Conservation (phyloP, 768 basidiomycete species). For the Xerocomellus chrysenteron region DNA sequence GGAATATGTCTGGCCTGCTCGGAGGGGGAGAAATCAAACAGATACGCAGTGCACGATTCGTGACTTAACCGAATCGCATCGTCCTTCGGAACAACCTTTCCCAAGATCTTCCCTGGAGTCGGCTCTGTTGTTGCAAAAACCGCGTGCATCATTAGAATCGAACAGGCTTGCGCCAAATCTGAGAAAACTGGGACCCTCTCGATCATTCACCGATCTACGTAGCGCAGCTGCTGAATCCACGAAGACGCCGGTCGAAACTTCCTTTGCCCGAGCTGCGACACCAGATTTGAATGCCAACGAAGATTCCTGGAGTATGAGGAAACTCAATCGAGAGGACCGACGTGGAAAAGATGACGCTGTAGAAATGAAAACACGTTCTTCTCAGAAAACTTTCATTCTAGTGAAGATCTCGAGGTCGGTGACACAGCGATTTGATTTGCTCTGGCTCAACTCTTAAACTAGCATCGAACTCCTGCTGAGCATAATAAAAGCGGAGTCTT, state of each 20-base stretch:
- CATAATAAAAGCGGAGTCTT: conserved; percentile 80
- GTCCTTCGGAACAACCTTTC: conserved; percentile 17
- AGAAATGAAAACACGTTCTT: conserved; percentile 81
- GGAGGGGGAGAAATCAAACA: conserved; percentile 36
- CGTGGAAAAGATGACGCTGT: conserved; percentile 55
- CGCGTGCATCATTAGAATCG: conserved; percentile 35
- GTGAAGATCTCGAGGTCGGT: conserved; percentile 71
- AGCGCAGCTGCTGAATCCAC: conserved; percentile 40
- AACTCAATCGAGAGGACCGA: conserved; percentile 16
- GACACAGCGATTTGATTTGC: neutral
- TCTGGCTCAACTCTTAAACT: conserved; percentile 16
- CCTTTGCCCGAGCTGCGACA: conserved; percentile 7
- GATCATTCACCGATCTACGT: conserved; percentile 71
- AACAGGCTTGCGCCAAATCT: conserved; percentile 40
- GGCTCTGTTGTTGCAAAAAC: conserved; percentile 35
- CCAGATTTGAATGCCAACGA: conserved; percentile 22
- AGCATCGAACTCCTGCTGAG: conserved; percentile 75
- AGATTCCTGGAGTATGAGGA: conserved; percentile 21
- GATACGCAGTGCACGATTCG: neutral
- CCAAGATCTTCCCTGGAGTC: conserved; percentile 53
- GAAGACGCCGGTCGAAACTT: conserved; percentile 13
- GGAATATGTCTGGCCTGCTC: conserved; percentile 84
- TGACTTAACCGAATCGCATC: conserved; percentile 19
- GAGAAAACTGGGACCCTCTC: conserved; percentile 56
- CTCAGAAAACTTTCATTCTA: conserved; percentile 79